Evolutionary conservation across 2,329 filamentous ascomycete species (phyloP).

Genomic region (Alternaria postmessia): DNA sequence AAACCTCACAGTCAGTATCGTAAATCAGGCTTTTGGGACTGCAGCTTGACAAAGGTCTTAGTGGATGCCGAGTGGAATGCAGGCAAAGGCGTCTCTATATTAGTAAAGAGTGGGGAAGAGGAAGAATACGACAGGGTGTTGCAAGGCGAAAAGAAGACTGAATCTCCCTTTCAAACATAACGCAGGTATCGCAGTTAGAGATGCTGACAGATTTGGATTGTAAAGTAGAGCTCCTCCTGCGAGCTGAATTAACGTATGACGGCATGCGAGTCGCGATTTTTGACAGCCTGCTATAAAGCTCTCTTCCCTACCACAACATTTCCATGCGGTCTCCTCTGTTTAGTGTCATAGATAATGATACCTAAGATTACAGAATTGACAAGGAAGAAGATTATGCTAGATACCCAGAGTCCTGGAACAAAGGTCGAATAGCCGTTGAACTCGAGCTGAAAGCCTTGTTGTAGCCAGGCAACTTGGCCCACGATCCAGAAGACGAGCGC

Average conservation of each 20-base stretch:
- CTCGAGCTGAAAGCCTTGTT: slow-evolving; percentile 60
- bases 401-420: slow-evolving; percentile 80
- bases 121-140: background rate
- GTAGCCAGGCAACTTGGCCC: slow-evolving; percentile 68
- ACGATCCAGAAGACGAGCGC: slow-evolving; percentile 77
- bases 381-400: slow-evolving; percentile 80
- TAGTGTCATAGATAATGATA: slow-evolving; percentile 73
- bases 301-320: background rate
- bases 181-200: background rate
- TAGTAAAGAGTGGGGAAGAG: background rate
- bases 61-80: slow-evolving; percentile 5
- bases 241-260: background rate
- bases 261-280: background rate
- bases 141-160: background rate
- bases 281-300: background rate
- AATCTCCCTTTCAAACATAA: background rate
- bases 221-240: background rate
- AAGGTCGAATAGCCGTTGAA: slow-evolving; percentile 81
- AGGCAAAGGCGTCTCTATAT: background rate
- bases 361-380: slow-evolving; percentile 89
- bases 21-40: background rate
- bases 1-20: background rate
- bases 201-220: background rate
- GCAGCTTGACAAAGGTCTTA: background rate
- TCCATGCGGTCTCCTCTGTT: background rate